These are phyloP conservation scores for Claviceps maximensis DNA, from an alignment of 2,329 filamentous ascomycete species.

Conservation along the genomic window DNA sequence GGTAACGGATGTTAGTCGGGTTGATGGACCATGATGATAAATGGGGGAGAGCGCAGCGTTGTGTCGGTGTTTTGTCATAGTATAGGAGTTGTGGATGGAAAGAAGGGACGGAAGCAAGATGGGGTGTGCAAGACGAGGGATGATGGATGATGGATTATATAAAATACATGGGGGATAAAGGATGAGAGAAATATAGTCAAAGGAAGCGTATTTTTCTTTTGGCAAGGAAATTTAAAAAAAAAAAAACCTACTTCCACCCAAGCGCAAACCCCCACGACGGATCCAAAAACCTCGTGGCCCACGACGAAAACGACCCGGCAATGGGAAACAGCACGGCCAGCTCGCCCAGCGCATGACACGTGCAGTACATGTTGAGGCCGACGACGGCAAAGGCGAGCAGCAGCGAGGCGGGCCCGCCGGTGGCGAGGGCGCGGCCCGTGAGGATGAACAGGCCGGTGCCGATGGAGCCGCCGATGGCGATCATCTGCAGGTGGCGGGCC, in stretches of 20 bases:
- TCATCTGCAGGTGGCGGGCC: background rate
- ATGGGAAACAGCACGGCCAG: slow-evolving; percentile 83
- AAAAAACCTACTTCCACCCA: slow-evolving; percentile 23
- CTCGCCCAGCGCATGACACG: slow-evolving; percentile 82
- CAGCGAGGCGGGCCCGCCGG: slow-evolving; percentile 65
- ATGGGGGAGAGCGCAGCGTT: too few species aligned
- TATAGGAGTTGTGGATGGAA: too few species aligned
- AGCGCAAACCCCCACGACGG: slow-evolving; percentile 92
- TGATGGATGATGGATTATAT: too few species aligned
- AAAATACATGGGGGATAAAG: too few species aligned
- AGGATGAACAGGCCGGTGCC: slow-evolving; percentile 55
- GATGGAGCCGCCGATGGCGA: background rate
- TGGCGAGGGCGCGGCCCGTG: slow-evolving; percentile 55
- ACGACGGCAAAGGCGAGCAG: slow-evolving; percentile 65
- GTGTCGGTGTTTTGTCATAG: too few species aligned
- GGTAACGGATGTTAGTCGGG: too few species aligned
- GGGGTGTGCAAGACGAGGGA: too few species aligned
- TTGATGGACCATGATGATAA: too few species aligned
- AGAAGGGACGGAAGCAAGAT: too few species aligned
- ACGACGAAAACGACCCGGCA: slow-evolving; percentile 82
- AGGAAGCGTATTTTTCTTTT: too few species aligned
- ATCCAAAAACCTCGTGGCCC: slow-evolving; percentile 83
- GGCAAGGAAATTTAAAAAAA: background rate
- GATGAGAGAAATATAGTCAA: slow-evolving; percentile 20
- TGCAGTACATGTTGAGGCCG: slow-evolving; percentile 80